Conservation (phyloP, 2,329 filamentous ascomycete species). For the Aspergillus fumigatus region DNA sequence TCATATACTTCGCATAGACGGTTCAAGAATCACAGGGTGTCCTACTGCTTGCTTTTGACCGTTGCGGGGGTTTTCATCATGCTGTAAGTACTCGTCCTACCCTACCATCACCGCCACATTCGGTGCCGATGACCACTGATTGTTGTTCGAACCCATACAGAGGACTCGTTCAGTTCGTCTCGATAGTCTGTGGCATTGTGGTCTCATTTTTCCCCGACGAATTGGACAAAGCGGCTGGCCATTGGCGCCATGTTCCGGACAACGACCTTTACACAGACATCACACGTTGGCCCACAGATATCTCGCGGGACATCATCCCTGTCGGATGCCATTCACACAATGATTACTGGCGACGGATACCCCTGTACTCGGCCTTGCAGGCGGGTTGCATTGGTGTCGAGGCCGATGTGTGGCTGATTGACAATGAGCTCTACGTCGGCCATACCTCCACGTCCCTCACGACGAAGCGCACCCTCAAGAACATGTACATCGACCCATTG, state of each 20-base stretch:
- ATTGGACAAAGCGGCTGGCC: constrained; percentile 31
- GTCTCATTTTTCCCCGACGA: constrained; percentile 41
- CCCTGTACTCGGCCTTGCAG: constrained; percentile 52
- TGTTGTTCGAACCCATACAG: constrained; percentile 15
- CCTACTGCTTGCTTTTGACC: constrained; percentile 15
- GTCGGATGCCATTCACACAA: constrained; percentile 55
- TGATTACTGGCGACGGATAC: constrained; percentile 54
- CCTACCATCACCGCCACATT: background rate
- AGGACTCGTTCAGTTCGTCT: constrained; percentile 39
- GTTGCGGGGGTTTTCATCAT: constrained; percentile 27
- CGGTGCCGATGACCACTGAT: constrained; percentile 2
- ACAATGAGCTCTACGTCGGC: constrained; percentile 52
- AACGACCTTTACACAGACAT: constrained; percentile 36
- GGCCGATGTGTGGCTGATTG: constrained; percentile 54
- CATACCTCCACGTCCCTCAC: constrained; percentile 48
- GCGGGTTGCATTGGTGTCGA: constrained; percentile 54
- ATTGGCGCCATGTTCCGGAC: constrained; percentile 38
- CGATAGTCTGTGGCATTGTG: constrained; percentile 34
- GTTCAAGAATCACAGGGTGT: constrained; percentile 12
- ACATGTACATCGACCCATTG: constrained; percentile 52
- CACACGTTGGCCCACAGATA: constrained; percentile 43
- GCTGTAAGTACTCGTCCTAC: constrained; percentile 22
- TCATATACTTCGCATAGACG: constrained; percentile 3
- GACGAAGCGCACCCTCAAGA: constrained; percentile 44
- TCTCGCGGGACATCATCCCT: constrained; percentile 47